Evolutionary conservation across 2,329 filamentous ascomycete genomes (phyloP).

Genomic region (Penicillium sp.): DNA sequence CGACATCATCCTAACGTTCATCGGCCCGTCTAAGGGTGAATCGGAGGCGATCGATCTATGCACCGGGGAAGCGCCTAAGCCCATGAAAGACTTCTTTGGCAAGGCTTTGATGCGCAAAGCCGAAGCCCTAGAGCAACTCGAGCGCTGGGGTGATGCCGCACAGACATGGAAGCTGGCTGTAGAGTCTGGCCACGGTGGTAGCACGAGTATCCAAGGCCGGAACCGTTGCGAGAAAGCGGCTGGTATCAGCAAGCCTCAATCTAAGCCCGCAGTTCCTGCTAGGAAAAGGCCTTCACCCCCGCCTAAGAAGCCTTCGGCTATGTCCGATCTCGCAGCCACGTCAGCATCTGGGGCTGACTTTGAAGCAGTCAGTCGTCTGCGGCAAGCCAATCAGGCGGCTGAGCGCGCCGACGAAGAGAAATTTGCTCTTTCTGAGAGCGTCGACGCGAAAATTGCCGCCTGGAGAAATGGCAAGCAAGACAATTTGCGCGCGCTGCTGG

Average conservation of each 20-base stretch:
- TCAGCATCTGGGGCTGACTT: conserved; percentile 51
- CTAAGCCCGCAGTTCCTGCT: conserved; percentile 46
- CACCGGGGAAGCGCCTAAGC: conserved; percentile 64
- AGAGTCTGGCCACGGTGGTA: conserved; percentile 79
- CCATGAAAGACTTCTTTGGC: conserved; percentile 90
- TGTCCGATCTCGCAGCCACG: conserved; percentile 33
- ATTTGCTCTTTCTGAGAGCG: conserved; percentile 79
- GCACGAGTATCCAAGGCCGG: conserved; percentile 77
- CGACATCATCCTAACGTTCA: conserved; percentile 73
- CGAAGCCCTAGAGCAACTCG: conserved; percentile 91
- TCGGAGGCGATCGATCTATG: conserved; percentile 73
- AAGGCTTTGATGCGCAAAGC: conserved; percentile 94
- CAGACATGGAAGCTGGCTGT: conserved; percentile 78
- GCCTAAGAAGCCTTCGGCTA: conserved; percentile 32
- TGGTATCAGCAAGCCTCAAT: conserved; percentile 56
- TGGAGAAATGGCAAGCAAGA: conserved; percentile 94
- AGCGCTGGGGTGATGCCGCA: conserved; percentile 84
- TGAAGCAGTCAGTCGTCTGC: conserved; percentile 77
- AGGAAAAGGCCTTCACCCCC: conserved; percentile 48
- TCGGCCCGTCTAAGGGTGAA: conserved; percentile 75
- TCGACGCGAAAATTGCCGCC: conserved; percentile 71
- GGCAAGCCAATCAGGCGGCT: conserved; percentile 79
- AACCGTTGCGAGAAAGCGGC: conserved; percentile 88
- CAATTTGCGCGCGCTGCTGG: conserved; percentile 82
- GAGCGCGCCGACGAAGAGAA: conserved; percentile 89